Conservation (phyloP, 768 basidiomycete genomes). For the Rhodotorula sphaerocarpa region DNA sequence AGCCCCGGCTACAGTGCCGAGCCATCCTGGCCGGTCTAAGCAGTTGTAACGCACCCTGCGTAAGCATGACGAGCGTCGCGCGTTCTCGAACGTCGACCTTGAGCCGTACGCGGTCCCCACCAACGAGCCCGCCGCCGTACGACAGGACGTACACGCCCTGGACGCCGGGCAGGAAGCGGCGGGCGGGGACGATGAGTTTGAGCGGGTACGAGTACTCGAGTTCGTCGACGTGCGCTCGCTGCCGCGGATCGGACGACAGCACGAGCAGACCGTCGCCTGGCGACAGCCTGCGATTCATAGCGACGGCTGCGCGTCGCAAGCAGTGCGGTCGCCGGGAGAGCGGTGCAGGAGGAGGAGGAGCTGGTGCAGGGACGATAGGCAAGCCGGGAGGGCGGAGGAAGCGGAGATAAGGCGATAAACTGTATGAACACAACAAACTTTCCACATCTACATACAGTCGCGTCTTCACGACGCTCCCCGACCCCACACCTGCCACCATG, state of each 20-base stretch:
- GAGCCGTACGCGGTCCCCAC: slow-evolving; percentile 66
- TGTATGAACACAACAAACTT: no score
- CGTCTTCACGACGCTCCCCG: no score
- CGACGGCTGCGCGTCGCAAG: no score
- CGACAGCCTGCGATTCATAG: slow-evolving; percentile 7
- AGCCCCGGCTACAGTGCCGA: no score
- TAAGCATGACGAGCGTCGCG: slow-evolving; percentile 62
- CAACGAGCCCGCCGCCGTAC: slow-evolving; percentile 87
- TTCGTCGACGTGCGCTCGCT: slow-evolving; percentile 1
- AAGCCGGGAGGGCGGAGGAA: no score
- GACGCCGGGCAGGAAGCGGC: slow-evolving; percentile 11
- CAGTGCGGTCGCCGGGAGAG: no score
- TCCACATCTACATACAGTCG: no score
- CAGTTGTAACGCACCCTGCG: slow-evolving; percentile 54
- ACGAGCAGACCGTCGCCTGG: slow-evolving; percentile 23
- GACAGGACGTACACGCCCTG: slow-evolving; percentile 56
- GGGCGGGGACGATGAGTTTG: slow-evolving; percentile 29
- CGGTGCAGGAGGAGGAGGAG: no score
- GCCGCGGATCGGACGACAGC: background rate
- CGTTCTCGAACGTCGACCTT: slow-evolving; percentile 54
- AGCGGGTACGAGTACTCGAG: slow-evolving; percentile 35
- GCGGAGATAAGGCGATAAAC: no score
- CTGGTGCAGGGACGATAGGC: no score
- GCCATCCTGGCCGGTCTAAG: background rate
- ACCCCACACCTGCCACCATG: no score